Percentiles rank a stretch among this genome's conserved stretches.
phyloP scores from a whole-genome alignment of 2,329 filamentous ascomycete species.

The Orbilia quercus region DNA sequence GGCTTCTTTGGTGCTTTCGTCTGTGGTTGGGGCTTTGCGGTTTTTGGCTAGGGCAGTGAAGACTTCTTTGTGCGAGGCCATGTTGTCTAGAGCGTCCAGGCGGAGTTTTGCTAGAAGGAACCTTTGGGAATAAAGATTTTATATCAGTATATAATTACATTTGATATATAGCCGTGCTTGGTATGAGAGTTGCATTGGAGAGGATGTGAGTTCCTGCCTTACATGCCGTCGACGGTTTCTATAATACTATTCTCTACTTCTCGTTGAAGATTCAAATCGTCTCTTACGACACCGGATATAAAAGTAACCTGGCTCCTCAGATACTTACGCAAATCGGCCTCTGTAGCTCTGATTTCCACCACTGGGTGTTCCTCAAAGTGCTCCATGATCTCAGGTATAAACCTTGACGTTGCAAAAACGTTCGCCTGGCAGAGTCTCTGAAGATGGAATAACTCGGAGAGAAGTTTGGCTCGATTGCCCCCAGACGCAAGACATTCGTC shows the following conservation, averaged over 20 bases:
- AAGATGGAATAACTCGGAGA: neutral
- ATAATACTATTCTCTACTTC: neutral
- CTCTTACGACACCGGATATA: neutral
- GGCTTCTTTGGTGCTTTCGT: neutral
- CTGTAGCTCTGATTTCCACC: neutral
- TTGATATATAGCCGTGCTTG: neutral
- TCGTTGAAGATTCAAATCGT: conserved; percentile 12
- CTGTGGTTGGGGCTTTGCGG: neutral
- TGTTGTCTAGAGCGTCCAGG: neutral
- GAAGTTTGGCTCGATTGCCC: conserved; percentile 1
- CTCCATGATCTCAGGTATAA: conserved; percentile 58
- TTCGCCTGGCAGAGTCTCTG: conserved; percentile 1
- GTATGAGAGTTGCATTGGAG: neutral
- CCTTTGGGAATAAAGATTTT: neutral
- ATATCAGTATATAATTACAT: neutral
- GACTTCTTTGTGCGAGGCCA: conserved; percentile 45
- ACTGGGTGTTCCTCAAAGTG: neutral
- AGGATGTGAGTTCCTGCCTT: neutral
- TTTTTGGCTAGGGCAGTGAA: conserved; percentile 61
- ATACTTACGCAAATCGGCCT: conserved; percentile 2
- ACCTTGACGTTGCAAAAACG: conserved; percentile 55
- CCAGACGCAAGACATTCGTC: conserved; percentile 13
- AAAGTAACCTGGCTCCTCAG: neutral
- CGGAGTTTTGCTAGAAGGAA: conserved; percentile 1
- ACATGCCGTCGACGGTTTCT: conserved; percentile 20